Base-by-base conservation (phyloP, 768 basidiomycete species). In the Serendipita sp. region DNA sequence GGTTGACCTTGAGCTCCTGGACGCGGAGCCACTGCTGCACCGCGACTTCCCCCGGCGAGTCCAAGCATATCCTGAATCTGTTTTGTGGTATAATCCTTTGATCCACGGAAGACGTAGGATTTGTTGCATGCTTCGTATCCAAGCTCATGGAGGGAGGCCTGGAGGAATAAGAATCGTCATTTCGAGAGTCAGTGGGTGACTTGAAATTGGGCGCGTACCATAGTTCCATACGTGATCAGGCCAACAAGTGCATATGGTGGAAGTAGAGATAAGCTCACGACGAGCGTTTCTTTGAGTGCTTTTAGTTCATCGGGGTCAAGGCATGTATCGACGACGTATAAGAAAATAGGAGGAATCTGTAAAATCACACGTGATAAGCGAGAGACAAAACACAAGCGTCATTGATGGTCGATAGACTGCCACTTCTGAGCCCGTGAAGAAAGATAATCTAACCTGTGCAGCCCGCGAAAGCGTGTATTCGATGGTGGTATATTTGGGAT, bases 21-120 rank as follows among this genome's bases (percentile, higher is more conserved):
- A 42, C 90, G 88, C 56, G 90, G 90, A 33, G 53, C 22, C 4
- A 28, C 53, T 9, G 31, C 53, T 2, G 89, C 88, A 38, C 34
- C 34, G 24, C 89, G 86, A 66, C 83, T 81, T 66, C 84, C 83
- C 1, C 86, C 79, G 69, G 81, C 84, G 45, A 97, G 80, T 26
- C 88, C 90, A 43, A 98, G 87, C 94, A 99, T 98, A 68, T 98
- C 95, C 73, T 92, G 90, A 67, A 98, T 97, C 67, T 96, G 92
- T 76, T 98, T 98, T 42, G 90, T 84, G 62, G 84, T 74, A 71
- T 99, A 98, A 68, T 99, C 96, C 74, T 98, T 99, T 13, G 86
- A 89, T 45, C 96, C 96, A 28, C 95, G 87, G 84, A 99, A 99
- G 63, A 98, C 96, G 73, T 96, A 98, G 2, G 94, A 96, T 73